phyloP scores from a whole-genome alignment of 2,329 filamentous ascomycete genomes.

The Claviceps capensis region DNA sequence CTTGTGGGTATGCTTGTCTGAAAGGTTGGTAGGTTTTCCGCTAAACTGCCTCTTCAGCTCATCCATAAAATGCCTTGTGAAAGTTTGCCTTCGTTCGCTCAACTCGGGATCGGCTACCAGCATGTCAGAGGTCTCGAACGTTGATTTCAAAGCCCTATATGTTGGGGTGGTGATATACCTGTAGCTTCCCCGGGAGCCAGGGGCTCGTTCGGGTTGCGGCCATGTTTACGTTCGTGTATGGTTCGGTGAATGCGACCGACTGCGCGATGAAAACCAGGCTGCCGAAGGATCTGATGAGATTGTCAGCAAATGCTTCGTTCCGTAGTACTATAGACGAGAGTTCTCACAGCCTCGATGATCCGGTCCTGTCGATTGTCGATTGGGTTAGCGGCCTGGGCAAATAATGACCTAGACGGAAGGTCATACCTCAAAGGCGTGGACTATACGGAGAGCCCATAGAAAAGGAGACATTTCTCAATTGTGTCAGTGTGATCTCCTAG shows the following conservation, averaged over 20 bases:
- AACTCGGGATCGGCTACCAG: conserved; percentile 20
- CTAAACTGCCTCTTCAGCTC: conserved; percentile 37
- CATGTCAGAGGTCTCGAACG: not conserved
- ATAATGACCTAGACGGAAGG: not conserved
- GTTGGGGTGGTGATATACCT: conserved; percentile 17
- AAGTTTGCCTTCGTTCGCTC: conserved; percentile 14
- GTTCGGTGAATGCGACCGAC: conserved; percentile 38
- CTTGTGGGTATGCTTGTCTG: conserved; percentile 15
- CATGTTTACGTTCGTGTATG: conserved; percentile 34
- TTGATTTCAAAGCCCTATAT: not conserved
- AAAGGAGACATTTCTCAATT: conserved; percentile 16
- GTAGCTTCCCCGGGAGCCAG: conserved; percentile 39
- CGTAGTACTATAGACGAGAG: not conserved
- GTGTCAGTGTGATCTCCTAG: not conserved
- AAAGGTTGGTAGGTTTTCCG: conserved; percentile 29
- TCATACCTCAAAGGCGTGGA: conserved; percentile 21
- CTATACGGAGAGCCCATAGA: conserved; percentile 20
- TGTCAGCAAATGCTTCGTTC: conserved; percentile 2
- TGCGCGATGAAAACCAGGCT: conserved; percentile 35
- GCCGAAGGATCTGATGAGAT: conserved; percentile 30
- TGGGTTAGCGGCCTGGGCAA: not conserved
- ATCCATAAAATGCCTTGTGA: conserved; percentile 34
- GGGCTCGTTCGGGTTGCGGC: conserved; percentile 36
- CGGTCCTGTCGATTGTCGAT: conserved; percentile 14
- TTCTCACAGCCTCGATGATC: conserved; percentile 19